These are phyloP conservation scores for Zymoseptoria pseudotritici DNA, from an alignment of 2,329 filamentous ascomycete species.

Conservation along the genomic window DNA sequence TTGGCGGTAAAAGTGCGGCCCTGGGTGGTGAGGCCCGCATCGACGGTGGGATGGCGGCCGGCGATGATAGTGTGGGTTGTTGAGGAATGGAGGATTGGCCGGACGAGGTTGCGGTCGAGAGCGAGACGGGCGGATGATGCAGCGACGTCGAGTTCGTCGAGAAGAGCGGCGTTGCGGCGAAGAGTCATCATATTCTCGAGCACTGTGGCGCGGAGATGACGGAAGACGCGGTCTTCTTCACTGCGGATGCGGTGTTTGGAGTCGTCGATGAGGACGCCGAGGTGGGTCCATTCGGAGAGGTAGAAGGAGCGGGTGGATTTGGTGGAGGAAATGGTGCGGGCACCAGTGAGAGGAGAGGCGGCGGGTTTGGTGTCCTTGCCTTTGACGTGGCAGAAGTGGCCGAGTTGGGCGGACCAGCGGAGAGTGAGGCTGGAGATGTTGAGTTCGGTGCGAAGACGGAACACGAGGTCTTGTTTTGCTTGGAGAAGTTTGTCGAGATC, in stretches of 20 bases:
- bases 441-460: slow-evolving; percentile 55
- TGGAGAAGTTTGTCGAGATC: slow-evolving; percentile 53
- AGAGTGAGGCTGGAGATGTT: slow-evolving; percentile 57
- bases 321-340: slow-evolving; percentile 62
- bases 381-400: slow-evolving; percentile 85
- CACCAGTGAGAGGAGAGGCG: slow-evolving; percentile 37
- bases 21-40: slow-evolving; percentile 68
- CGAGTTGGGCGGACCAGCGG: slow-evolving; percentile 78
- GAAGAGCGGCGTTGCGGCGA: slow-evolving; percentile 78
- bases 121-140: slow-evolving; percentile 79
- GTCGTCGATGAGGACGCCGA: slow-evolving; percentile 75
- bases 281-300: slow-evolving; percentile 70
- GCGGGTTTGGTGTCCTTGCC: slow-evolving; percentile 59
- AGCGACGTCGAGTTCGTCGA: slow-evolving; percentile 88
- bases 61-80: slow-evolving; percentile 69
- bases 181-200: slow-evolving; percentile 77
- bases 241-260: slow-evolving; percentile 67
- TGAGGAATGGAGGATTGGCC: slow-evolving; percentile 61
- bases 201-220: slow-evolving; percentile 64
- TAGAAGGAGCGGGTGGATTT: slow-evolving; percentile 82
- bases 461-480: slow-evolving; percentile 55
- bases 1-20: slow-evolving; percentile 79
- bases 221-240: slow-evolving; percentile 78
- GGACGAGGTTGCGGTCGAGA: slow-evolving; percentile 61
- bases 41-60: slow-evolving; percentile 87